Base-by-base conservation (phyloP, 352 stramenopile genomes). In the Phytophthora lateralis region DNA sequence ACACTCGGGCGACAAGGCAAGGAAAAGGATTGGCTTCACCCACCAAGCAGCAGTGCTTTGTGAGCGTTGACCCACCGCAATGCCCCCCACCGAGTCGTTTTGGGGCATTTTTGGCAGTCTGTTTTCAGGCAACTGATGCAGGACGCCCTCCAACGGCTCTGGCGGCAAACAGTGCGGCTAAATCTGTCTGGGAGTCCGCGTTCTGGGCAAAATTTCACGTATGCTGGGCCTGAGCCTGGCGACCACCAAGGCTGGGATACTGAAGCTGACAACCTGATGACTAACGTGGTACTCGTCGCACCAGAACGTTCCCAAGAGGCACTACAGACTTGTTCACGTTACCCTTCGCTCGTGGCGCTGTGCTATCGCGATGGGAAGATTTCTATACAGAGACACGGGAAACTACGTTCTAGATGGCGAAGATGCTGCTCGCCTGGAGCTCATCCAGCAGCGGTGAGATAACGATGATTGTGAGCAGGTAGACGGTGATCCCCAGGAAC, bases 401-500 rank as follows among this genome's bases (percentile, higher is more conserved):
- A 30, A 42, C 20, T 46, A 45, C 42, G 15, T 46, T 63, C 48
- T 68, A 69, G 42, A 71, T 56, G 30, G 17, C 29, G 21, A 75
- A 50, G 15, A 71, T 42, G 29, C 50, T 62, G 34, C 51, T 51
- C 18, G 47, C 11, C 9, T 66, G 58, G 43, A 81, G 60, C 7
- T 73, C 44, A 2, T 66, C 55, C 2, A 87, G 24, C 41, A 89
- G 63, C 14, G 81, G 81, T 4, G 51, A 58, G 11, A 79, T 18
- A 6, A 83, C 38, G 10, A 47, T 63, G 21, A 72, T 53, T 8
- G 55, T 71, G 55, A 89, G 47, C 17, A 89, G 29, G 29, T 80
- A 90, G 32, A 64, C 50, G 38, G 67, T 37, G 62, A 92, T 84
- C 24, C 86, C 75, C 7, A 93, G 66, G 43, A 98, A 97, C 45